Conservation (phyloP, 768 basidiomycete species). For the Boletus reticuloceps region DNA sequence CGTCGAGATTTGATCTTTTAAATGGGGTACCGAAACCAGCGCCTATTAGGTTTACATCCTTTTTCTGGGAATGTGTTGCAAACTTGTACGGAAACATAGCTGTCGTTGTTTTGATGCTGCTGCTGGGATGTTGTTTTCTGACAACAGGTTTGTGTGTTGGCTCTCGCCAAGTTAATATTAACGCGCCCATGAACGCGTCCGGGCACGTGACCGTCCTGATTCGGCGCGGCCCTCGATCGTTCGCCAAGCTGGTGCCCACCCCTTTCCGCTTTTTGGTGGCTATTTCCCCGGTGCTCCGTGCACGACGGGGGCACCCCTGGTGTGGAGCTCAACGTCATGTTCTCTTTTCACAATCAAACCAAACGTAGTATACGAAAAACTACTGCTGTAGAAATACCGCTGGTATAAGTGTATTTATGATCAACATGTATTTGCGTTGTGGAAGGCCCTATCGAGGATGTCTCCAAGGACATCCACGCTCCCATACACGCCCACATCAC, state of each 20-base stretch:
- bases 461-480: conserved; percentile 10
- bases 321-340: too few species aligned
- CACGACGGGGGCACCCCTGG: too few species aligned
- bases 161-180: background rate
- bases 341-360: too few species aligned
- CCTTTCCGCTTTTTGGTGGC: too few species aligned
- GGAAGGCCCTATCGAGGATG: too few species aligned
- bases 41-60: conserved; percentile 1
- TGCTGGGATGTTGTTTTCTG: background rate
- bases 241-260: too few species aligned
- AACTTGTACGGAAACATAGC: conserved; percentile 21
- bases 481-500: conserved; percentile 14
- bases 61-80: conserved; percentile 9
- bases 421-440: too few species aligned
- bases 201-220: conserved; percentile 22
- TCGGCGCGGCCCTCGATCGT: too few species aligned
- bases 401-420: too few species aligned
- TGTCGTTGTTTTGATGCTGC: background rate
- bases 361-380: too few species aligned
- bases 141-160: background rate
- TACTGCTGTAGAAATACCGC: too few species aligned
- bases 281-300: too few species aligned
- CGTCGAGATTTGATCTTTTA: conserved; percentile 10
- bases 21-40: conserved; percentile 1
- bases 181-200: conserved; percentile 4